Percentiles rank a stretch among this genome's conserved stretches.
These are phyloP conservation scores for Drechslera avenae DNA, from an alignment of 2,329 filamentous ascomycete species.

Conservation along the genomic window DNA sequence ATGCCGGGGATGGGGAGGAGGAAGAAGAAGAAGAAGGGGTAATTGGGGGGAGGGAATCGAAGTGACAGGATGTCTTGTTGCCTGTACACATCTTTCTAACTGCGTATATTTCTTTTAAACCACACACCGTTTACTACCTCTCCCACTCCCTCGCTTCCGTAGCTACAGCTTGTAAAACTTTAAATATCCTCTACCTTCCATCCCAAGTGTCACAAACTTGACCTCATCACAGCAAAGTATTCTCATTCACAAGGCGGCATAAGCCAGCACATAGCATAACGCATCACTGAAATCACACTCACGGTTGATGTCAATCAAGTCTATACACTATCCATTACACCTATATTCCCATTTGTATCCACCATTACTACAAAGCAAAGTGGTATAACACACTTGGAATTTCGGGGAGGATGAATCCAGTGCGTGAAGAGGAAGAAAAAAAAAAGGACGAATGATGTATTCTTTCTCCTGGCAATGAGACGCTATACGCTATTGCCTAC, in stretches of 20 bases:
- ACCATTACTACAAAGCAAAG: slow-evolving; percentile 8
- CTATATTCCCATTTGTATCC: slow-evolving; percentile 22
- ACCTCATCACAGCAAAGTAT: too few relatives aligned
- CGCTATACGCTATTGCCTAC: slow-evolving; percentile 28
- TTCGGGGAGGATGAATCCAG: not conserved
- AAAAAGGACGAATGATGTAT: slow-evolving; percentile 26
- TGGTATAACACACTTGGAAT: slow-evolving; percentile 8
- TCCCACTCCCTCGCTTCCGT: too few relatives aligned
- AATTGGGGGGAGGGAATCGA: too few relatives aligned
- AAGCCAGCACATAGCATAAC: not conserved
- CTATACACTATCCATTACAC: slow-evolving; percentile 22
- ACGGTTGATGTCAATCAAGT: slow-evolving; percentile 1
- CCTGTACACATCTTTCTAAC: too few relatives aligned
- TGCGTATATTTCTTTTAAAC: too few relatives aligned
- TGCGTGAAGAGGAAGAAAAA: slow-evolving; percentile 7
- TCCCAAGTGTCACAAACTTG: too few relatives aligned
- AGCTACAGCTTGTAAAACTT: too few relatives aligned
- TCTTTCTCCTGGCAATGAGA: slow-evolving; percentile 30
- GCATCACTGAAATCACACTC: not conserved
- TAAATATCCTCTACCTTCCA: too few relatives aligned
- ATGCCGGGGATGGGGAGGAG: not conserved
- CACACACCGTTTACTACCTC: too few relatives aligned
- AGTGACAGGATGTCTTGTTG: too few relatives aligned
- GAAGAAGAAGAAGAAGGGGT: not conserved
- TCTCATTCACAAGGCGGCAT: too few relatives aligned